phyloP scores from a whole-genome alignment of 1,139 yeast species.

The Debaryomyces robertsiae region DNA sequence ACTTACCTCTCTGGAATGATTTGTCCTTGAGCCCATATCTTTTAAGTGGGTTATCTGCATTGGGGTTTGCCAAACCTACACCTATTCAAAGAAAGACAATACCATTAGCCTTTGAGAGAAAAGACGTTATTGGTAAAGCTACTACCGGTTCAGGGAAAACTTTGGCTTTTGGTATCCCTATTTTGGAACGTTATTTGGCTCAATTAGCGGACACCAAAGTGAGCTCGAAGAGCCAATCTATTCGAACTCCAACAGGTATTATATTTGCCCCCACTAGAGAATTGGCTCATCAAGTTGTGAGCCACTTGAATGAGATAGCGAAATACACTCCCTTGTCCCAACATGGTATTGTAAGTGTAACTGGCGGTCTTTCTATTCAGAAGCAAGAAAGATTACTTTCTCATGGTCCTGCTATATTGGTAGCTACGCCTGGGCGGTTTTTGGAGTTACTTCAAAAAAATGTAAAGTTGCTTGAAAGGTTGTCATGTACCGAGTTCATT shows the following conservation, averaged over 20 bases:
- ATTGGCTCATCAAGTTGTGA: conserved; percentile 89
- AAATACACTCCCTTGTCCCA: conserved; percentile 58
- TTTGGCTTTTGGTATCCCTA: conserved; percentile 93
- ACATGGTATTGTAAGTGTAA: conserved; percentile 70
- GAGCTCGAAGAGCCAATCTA: conserved; percentile 25
- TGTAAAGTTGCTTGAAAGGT: conserved; percentile 52
- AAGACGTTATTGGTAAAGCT: conserved; percentile 92
- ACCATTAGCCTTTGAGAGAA: conserved; percentile 71
- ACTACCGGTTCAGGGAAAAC: conserved; percentile 99
- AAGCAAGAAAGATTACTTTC: conserved; percentile 82
- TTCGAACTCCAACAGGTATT: conserved; percentile 64
- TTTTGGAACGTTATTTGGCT: conserved; percentile 63
- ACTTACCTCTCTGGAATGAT: conserved; percentile 62
- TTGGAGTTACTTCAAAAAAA: conserved; percentile 76
- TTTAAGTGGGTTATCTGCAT: conserved; percentile 57
- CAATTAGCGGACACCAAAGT: conserved; percentile 26
- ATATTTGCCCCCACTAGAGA: conserved; percentile 96
- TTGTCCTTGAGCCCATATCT: conserved; percentile 53
- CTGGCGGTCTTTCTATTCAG: conserved; percentile 94
- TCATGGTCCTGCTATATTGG: conserved; percentile 78
- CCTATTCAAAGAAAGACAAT: conserved; percentile 79
- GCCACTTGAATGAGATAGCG: conserved; percentile 68
- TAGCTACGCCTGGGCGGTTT: conserved; percentile 96
- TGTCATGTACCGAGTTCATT: conserved; percentile 66
- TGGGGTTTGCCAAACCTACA: conserved; percentile 74